phyloP scores from a whole-genome alignment of 2,329 filamentous ascomycete species.

The Domatiomyces catenatus region DNA sequence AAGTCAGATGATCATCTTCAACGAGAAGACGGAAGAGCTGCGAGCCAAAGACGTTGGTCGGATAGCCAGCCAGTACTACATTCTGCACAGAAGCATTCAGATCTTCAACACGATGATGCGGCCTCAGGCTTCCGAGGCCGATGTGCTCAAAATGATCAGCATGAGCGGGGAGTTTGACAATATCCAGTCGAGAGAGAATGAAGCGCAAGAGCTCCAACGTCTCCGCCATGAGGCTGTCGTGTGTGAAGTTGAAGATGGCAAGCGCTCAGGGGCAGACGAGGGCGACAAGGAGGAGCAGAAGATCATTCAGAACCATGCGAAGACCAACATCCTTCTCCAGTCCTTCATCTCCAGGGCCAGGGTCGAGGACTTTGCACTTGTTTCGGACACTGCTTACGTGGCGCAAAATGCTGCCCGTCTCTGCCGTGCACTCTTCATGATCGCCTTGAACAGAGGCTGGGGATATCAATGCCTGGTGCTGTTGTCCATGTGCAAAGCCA shows the following conservation, averaged over 20 bases:
- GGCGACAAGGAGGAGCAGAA: constrained; percentile 63
- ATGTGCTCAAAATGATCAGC: constrained; percentile 89
- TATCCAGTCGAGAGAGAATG: constrained; percentile 78
- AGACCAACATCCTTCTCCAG: constrained; percentile 91
- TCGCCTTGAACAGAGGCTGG: constrained; percentile 88
- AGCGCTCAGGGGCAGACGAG: constrained; percentile 32
- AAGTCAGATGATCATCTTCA: constrained; percentile 98
- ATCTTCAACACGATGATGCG: constrained; percentile 95
- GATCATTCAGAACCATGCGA: constrained; percentile 57
- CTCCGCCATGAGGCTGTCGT: constrained; percentile 56
- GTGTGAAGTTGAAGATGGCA: constrained; percentile 60
- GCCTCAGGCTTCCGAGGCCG: constrained; percentile 69
- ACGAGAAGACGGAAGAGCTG: constrained; percentile 83
- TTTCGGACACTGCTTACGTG: constrained; percentile 86
- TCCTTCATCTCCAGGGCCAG: constrained; percentile 80
- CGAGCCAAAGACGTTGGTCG: constrained; percentile 88
- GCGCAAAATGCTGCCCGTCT: constrained; percentile 92
- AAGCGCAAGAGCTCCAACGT: constrained; percentile 69
- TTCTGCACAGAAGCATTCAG: constrained; percentile 81
- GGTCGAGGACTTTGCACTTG: constrained; percentile 82
- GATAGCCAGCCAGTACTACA: constrained; percentile 95
- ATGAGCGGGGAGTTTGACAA: constrained; percentile 98
- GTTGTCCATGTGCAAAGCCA: constrained; percentile 84
- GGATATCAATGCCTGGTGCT: constrained; percentile 87
- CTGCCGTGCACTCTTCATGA: constrained; percentile 90